A percentile compares a stretch with the other conserved stretches of the same genome.
Conservation (phyloP, 768 basidiomycete genomes). For the Phaffia tasmanica region DNA sequence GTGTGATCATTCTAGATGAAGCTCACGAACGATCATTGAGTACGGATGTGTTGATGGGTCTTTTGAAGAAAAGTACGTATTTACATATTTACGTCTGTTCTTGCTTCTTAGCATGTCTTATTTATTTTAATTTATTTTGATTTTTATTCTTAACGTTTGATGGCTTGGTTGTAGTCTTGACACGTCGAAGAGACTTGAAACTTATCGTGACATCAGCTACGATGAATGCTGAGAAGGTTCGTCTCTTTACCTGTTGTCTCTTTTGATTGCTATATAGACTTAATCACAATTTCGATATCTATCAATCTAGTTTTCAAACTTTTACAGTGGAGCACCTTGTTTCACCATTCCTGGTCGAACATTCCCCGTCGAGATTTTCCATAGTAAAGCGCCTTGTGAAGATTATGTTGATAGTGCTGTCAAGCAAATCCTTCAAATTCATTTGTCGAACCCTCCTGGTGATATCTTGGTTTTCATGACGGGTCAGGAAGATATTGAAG, state of each 20-base stretch:
- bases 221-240: constrained; percentile 97
- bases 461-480: constrained; percentile 99
- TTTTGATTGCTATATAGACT: not conserved
- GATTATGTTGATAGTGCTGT: constrained; percentile 98
- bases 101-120: not conserved
- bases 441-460: constrained; percentile 79
- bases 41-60: constrained; percentile 96
- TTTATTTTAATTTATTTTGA: not conserved
- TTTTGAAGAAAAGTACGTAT: constrained; percentile 73
- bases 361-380: constrained; percentile 94
- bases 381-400: constrained; percentile 94
- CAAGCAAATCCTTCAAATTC: constrained; percentile 94
- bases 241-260: constrained; percentile 12
- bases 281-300: constrained; percentile 3
- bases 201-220: constrained; percentile 97
- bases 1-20: constrained; percentile 95
- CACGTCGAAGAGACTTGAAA: constrained; percentile 81
- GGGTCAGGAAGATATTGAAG: constrained; percentile 97
- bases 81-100: too few relatives aligned
- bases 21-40: constrained; percentile 95
- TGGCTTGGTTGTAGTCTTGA: constrained; percentile 49
- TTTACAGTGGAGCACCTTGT: constrained; percentile 88
- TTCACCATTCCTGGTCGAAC: constrained; percentile 92
- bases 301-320: constrained; percentile 64
- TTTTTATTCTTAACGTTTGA: not conserved